phyloP scores from a whole-genome alignment of 208 protist species.

The Leishmania major region DNA sequence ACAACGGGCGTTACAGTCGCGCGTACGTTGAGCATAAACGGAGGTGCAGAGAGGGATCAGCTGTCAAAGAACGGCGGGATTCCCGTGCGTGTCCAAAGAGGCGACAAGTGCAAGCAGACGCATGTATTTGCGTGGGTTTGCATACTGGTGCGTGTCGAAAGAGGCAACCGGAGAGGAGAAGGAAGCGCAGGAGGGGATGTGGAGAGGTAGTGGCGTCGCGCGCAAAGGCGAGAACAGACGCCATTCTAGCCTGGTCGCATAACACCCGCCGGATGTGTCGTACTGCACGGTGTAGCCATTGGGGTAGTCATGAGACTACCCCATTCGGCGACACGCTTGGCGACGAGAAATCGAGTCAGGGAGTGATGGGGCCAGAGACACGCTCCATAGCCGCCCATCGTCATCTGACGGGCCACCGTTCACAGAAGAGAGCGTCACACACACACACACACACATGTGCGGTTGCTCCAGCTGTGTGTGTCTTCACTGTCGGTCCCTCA shows the following conservation, averaged over 20 bases:
- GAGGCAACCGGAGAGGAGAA: neutral
- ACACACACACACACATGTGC: neutral
- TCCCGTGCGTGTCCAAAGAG: neutral
- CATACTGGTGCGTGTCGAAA: neutral
- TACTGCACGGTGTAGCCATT: neutral
- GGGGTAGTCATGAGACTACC: neutral
- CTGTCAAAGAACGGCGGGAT: neutral
- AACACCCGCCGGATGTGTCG: neutral
- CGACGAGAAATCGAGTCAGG: neutral
- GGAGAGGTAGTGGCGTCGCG: neutral
- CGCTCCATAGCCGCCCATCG: neutral
- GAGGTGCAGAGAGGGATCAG: neutral
- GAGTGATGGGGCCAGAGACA: neutral
- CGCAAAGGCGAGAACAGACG: neutral
- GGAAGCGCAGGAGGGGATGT: neutral
- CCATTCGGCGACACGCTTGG: neutral
- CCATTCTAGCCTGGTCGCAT: neutral
- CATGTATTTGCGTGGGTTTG: neutral
- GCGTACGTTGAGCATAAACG: neutral
- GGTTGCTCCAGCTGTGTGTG: too few relatives aligned
- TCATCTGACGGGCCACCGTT: neutral
- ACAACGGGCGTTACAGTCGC: neutral
- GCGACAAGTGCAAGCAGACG: too few relatives aligned
- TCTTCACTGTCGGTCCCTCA: neutral
- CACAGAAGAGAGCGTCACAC: neutral